phyloP scores from a whole-genome alignment of 768 basidiomycete species.

The Tubosaeta sp. region DNA sequence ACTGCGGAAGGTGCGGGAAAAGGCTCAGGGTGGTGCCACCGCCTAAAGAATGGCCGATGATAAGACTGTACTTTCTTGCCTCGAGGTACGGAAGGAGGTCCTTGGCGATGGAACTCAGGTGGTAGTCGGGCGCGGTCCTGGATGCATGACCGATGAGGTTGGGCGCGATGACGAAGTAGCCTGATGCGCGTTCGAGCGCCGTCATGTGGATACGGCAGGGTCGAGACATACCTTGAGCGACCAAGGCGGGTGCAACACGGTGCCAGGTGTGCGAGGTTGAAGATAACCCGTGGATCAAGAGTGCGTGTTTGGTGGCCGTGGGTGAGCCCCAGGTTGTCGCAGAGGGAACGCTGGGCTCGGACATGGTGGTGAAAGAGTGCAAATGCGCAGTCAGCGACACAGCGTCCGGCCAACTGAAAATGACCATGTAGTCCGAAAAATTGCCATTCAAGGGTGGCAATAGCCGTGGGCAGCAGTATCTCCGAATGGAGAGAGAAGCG shows the following conservation, averaged over 20 bases:
- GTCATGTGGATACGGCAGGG: too few relatives aligned
- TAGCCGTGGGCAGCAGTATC: background rate
- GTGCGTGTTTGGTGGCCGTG: slow-evolving; percentile 18
- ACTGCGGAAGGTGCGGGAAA: slow-evolving; percentile 5
- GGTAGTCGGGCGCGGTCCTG: slow-evolving; percentile 13
- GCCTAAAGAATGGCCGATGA: slow-evolving; percentile 22
- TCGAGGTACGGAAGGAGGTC: slow-evolving; percentile 20
- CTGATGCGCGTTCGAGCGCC: background rate
- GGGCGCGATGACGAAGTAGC: slow-evolving; percentile 23
- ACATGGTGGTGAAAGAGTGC: slow-evolving; percentile 6
- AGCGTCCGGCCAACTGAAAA: too few relatives aligned
- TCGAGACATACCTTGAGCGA: slow-evolving; percentile 10
- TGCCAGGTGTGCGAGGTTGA: slow-evolving; percentile 20
- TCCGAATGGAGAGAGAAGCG: background rate
- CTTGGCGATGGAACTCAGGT: slow-evolving; percentile 5
- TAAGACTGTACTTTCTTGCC: slow-evolving; percentile 4
- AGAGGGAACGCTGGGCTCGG: slow-evolving; percentile 9
- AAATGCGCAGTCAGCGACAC: too few relatives aligned
- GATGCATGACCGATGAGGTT: slow-evolving; percentile 16
- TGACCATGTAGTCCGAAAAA: background rate
- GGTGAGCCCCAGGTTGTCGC: slow-evolving; percentile 22
- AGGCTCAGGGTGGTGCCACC: slow-evolving; percentile 1
- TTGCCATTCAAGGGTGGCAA: too few relatives aligned
- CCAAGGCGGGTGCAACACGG: slow-evolving; percentile 14
- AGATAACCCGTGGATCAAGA: slow-evolving; percentile 24